Evolutionary conservation across 1,284 basidiomycete genomes (phyloP), one percentile per base, ranked within the genome.

Genomic region (Sphaerobolus stellatus): DNA sequence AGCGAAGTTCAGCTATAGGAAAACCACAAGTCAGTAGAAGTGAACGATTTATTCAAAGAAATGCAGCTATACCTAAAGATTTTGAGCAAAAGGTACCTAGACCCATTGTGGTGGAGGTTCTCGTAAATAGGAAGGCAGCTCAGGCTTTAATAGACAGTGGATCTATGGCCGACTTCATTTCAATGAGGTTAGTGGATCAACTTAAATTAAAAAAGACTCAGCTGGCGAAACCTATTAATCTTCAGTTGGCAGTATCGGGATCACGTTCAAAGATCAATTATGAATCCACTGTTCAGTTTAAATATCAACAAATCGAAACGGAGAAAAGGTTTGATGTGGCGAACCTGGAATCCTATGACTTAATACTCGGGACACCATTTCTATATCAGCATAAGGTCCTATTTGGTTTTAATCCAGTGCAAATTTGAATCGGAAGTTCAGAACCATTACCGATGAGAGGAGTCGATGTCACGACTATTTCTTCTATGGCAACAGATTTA

Each of bases 321-420:
- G 27, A 60, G 9, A 20, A 52, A 0, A 66, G 67, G 38, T 61
- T 70, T 22, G 68, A 72, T 46, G 54, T 71, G 0, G 63, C 63
- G 0, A 70, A 72, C 53, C 25, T 72, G 0, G 69, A 70, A 47
- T 52, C 59, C 1, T 71, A 71, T 51, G 67, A 72, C 44, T 44
- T 60, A 0, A 61, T 73, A 1, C 52, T 72, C 1, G 70, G 70
- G 2, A 66, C 66, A 1, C 63, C 64, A 5, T 71, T 68, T 58
- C 60, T 70, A 49, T 30, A 47, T 6, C 38, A 59, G 36, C 52
- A 65, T 47, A 54, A 60, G 2, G 60, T 69, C 2, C 18, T 58
- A 2, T 46, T 72, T 0, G 68, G 69, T 52, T 68, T 73, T 50
- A 48, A 61, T 27, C 47, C 55, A 4, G 47, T 25, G 11, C n/a